Evolutionary conservation across 108 stramenopile species (phyloP), one percentile per base, ranked within the genome.

Genomic region (Conticribra weissflogii): DNA sequence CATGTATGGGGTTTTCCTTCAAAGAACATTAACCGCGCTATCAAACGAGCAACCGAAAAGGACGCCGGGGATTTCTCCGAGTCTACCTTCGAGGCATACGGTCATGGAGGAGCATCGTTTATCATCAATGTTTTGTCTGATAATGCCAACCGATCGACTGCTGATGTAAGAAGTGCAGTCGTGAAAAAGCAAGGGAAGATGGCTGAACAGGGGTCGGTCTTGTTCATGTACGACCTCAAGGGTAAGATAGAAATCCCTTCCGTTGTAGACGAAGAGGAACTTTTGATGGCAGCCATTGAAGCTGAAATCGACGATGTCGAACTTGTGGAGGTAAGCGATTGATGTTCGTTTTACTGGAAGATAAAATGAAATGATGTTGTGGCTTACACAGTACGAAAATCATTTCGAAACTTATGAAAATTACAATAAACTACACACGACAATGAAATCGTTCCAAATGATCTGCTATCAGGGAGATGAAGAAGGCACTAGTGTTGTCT

Each of bases 121-220:
- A 79, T 97, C 30, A 88, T 97, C 44, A 92, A 92, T 69, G 92
- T 91, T 2, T 71, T 95, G 62, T 81, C 84, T 15, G 96, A 96
- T 66, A 96, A 95, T 59, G 45, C 82, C 36, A 96, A 96, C 70
- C 80, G 96, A 47, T 91, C 87, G 30, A 83, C 73, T n/a, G 79
- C 88, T 18, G 94, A 95, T 71, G 89, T 96, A 12, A 83, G 73
- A 59, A 81, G 76, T 18, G 77, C 82, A 15, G 85, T 94, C 3
- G 86, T 75, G 63, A 96, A 94, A 70, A 61, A 78, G 15, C 63
- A 82, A 0, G 94, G 85, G 21, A 96, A 96, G 64, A 91, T 93
- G 54, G 95, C 95, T 0, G 95, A 96, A 63, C 57, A 63, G 0
- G 95, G 95, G 19, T 87, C 86, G 32, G 95, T 96, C 34, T 50